phyloP scores from a whole-genome alignment of 305 asterid species.

The Fraxinus ornus region DNA sequence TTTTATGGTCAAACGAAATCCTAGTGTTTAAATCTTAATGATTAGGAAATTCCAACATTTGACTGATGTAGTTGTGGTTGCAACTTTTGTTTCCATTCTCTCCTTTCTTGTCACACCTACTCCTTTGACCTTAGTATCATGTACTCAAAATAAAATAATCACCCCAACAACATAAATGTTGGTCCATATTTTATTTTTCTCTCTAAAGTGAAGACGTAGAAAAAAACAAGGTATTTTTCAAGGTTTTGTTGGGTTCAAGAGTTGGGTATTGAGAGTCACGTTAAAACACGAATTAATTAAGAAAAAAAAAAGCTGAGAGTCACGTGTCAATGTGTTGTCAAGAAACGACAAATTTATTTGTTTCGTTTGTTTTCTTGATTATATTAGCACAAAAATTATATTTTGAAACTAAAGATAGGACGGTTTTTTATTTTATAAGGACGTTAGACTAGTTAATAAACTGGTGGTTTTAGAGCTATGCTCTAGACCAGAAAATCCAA shows the following conservation, averaged over 20 bases:
- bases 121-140: constrained; percentile 16
- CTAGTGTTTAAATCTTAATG: constrained; percentile 19
- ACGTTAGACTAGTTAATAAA: not conserved
- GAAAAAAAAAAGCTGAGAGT: not conserved
- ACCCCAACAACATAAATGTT: not conserved
- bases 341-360: not conserved
- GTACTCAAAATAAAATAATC: not conserved
- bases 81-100: constrained; percentile 22
- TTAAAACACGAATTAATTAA: too few relatives aligned
- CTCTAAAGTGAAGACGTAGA: not conserved
- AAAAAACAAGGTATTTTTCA: not conserved
- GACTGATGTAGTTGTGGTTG: constrained; percentile 34
- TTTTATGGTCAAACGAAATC: not conserved
- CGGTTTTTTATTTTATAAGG: not conserved
- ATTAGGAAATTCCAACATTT: constrained; percentile 26
- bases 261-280: not conserved
- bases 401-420: not conserved
- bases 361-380: too few relatives aligned
- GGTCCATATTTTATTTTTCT: not conserved
- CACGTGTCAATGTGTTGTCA: not conserved
- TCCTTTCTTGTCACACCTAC: constrained; percentile 34
- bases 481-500: not conserved
- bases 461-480: not conserved
- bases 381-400: not conserved
- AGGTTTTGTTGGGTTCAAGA: not conserved